Conservation (phyloP, 1,284 basidiomycete genomes). For the Cryptococcus maquisensis region DNA sequence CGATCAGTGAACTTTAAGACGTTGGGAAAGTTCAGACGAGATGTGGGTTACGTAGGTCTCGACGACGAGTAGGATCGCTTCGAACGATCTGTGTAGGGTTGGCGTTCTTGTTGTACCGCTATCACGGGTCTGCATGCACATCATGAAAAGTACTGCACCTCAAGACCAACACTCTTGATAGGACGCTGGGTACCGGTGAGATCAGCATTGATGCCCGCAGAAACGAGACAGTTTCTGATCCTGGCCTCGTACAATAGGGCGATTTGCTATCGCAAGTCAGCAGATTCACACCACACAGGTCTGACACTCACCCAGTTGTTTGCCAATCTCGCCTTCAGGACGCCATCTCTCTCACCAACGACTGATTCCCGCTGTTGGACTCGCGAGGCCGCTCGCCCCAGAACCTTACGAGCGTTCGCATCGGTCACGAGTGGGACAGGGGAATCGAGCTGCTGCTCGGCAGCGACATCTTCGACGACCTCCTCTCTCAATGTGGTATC, state of each 20-base stretch:
- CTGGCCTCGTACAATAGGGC: constrained; percentile 92
- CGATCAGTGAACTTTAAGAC: background rate
- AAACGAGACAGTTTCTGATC: constrained; percentile 82
- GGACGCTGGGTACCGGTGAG: constrained; percentile 76
- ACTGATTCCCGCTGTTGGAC: background rate
- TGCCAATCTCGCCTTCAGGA: constrained; percentile 82
- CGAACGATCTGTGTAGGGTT: background rate
- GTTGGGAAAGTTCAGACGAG: background rate
- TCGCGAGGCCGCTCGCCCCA: background rate
- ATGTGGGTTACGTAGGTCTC: constrained; percentile 9
- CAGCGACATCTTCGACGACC: constrained; percentile 6
- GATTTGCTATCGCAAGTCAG: constrained; percentile 58
- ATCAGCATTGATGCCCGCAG: constrained; percentile 82
- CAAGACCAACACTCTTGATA: constrained; percentile 80
- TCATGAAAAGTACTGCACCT: constrained; percentile 76
- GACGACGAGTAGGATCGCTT: background rate
- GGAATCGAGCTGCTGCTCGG: constrained; percentile 12
- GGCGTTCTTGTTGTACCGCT: too few species aligned
- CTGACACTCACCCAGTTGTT: constrained; percentile 68
- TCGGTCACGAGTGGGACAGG: constrained; percentile 11
- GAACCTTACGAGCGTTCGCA: background rate
- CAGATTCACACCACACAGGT: background rate
- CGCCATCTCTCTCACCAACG: constrained; percentile 55
- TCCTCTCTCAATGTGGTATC: constrained; percentile 10
- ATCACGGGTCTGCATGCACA: too few species aligned